Evolutionary conservation across 1,139 yeast genomes (phyloP).

Genomic region (Hansenula lynferdii): DNA sequence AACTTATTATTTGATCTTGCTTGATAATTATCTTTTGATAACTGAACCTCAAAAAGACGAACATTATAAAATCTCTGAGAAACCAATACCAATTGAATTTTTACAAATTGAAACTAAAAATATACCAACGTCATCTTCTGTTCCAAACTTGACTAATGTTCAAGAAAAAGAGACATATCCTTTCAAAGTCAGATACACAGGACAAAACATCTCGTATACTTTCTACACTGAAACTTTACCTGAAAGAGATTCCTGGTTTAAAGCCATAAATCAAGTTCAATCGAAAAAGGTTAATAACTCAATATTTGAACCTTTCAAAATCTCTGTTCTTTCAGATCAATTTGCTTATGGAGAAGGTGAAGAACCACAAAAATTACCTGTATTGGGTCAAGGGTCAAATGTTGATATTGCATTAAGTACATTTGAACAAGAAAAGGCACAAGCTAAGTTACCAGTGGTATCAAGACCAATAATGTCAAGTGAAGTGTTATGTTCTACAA

Average conservation of each 20-base stretch:
- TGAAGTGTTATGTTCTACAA: constrained; percentile 27
- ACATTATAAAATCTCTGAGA: constrained; percentile 43
- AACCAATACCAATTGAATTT: constrained; percentile 59
- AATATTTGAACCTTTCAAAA: constrained; percentile 49
- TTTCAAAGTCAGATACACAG: constrained; percentile 44
- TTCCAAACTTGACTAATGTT: constrained; percentile 8
- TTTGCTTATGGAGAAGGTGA: constrained; percentile 61
- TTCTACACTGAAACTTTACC: constrained; percentile 49
- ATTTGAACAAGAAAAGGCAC: constrained; percentile 19
- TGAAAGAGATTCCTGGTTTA: constrained; percentile 60
- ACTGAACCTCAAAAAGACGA: constrained; percentile 41
- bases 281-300: constrained; percentile 42
- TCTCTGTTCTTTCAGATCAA: constrained; percentile 51
- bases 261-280: constrained; percentile 50
- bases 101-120: constrained; percentile 44
- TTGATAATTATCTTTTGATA: constrained; percentile 70
- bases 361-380: constrained; percentile 53
- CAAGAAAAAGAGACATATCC: constrained; percentile 29
- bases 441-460: constrained; percentile 28
- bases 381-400: constrained; percentile 60
- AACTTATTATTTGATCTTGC: constrained; percentile 44
- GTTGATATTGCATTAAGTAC: constrained; percentile 43
- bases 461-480: constrained; percentile 44
- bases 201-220: constrained; percentile 48
- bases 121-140: constrained; percentile 5